Percentiles rank a stretch among this genome's conserved stretches.
Conservation (phyloP, 441 rosid species). For the Adansonia rubrostipa region DNA sequence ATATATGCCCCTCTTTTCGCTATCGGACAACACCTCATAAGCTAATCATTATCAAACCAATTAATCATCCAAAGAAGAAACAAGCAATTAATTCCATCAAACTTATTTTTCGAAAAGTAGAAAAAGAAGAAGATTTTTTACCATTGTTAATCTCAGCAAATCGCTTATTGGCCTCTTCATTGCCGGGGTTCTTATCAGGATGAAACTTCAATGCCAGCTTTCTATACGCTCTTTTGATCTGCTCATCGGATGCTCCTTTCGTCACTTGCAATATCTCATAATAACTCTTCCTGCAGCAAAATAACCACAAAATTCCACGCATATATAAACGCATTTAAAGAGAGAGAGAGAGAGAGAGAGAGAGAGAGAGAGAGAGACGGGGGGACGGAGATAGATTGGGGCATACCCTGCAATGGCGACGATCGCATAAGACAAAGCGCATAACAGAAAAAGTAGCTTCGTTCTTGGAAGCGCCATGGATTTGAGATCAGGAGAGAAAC, state of each 20-base stretch:
- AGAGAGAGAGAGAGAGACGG: too few species aligned
- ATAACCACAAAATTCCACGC: conserved; percentile 10
- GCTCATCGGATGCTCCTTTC: conserved; percentile 92
- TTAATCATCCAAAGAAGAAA: background rate
- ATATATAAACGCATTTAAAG: background rate
- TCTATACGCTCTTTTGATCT: conserved; percentile 94
- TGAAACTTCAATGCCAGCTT: conserved; percentile 95
- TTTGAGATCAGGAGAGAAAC: conserved; percentile 24
- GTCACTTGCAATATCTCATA: conserved; percentile 88
- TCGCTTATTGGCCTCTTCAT: conserved; percentile 86
- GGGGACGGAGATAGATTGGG: background rate
- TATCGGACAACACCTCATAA: conserved; percentile 88
- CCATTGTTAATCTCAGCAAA: conserved; percentile 94
- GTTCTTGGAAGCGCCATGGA: conserved; percentile 54
- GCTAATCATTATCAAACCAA: conserved; percentile 45
- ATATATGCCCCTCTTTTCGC: conserved; percentile 82
- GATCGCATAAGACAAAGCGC: conserved; percentile 51
- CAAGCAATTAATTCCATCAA: background rate
- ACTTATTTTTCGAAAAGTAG: too few species aligned
- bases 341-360: background rate
- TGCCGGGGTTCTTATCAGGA: conserved; percentile 95
- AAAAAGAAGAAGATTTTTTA: conserved; percentile 22
- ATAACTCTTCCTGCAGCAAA: conserved; percentile 50
- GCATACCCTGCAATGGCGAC: conserved; percentile 63
- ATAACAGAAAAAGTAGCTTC: conserved; percentile 50